Percentiles rank a stretch among this genome's conserved stretches.
Evolutionary conservation across 805 yeast species (phyloP).

Genomic region (Metschnikowia santaceciliae): DNA sequence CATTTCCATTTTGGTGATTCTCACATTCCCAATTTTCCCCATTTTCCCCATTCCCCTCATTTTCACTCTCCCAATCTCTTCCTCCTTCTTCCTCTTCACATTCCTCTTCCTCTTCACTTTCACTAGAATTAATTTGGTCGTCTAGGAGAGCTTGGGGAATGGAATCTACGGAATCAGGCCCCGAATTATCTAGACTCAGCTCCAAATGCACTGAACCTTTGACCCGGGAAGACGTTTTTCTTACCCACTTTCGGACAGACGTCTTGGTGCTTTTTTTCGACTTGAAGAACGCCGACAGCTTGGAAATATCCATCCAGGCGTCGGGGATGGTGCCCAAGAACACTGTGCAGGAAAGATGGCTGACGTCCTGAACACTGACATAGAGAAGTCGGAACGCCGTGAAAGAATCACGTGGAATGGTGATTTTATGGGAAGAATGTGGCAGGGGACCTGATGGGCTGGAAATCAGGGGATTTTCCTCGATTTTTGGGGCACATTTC

Average conservation of each 20-base stretch:
- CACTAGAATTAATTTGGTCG: neutral
- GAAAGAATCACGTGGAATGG: constrained; percentile 51
- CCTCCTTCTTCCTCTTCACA: too few species aligned
- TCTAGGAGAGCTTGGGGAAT: neutral
- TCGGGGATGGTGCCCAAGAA: constrained; percentile 59
- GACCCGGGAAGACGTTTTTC: constrained; percentile 4
- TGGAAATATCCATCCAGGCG: constrained; percentile 41
- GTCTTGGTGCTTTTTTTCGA: neutral
- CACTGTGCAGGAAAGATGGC: constrained; percentile 44
- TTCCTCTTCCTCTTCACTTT: too few species aligned
- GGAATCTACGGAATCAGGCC: neutral
- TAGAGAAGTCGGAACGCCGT: constrained; percentile 58
- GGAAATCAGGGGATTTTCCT: too few species aligned
- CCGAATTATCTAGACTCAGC: neutral
- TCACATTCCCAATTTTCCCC: too few species aligned
- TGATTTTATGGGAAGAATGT: neutral
- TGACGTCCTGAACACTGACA: constrained; percentile 45
- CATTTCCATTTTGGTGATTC: too few species aligned
- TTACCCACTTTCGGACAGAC: constrained; percentile 5
- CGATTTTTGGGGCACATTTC: too few species aligned
- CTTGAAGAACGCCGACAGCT: neutral
- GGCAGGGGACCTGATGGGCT: neutral
- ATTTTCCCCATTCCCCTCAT: too few species aligned
- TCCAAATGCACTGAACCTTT: neutral
- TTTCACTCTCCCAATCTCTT: too few species aligned